Conservation (phyloP, 495 filamentous ascomycete species). For the Xylaria longipes region DNA sequence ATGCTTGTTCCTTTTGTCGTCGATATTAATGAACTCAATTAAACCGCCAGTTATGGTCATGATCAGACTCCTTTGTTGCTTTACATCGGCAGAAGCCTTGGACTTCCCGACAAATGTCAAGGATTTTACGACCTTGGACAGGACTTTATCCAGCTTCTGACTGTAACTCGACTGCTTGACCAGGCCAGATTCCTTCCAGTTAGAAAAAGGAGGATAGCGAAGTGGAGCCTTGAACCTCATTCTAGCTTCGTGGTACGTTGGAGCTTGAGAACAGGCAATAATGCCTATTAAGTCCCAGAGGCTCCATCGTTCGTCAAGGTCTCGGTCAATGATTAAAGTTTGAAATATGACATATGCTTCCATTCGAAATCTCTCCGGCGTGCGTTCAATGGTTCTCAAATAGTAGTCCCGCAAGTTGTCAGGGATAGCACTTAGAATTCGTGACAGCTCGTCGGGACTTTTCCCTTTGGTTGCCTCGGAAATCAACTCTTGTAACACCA, state of each 20-base stretch:
- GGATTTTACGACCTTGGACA: background rate
- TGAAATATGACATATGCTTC: slow-evolving; percentile 25
- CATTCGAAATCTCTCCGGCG: slow-evolving; percentile 18
- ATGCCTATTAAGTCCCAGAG: background rate
- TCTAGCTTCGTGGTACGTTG: slow-evolving; percentile 5
- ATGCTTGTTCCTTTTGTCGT: background rate
- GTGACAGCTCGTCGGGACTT: background rate
- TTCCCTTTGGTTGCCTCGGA: background rate
- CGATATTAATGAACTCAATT: background rate
- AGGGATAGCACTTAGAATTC: slow-evolving; percentile 20
- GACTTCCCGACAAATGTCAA: too few species aligned
- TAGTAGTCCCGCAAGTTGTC: slow-evolving; percentile 25
- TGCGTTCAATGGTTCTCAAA: slow-evolving; percentile 12
- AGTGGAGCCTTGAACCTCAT: background rate
- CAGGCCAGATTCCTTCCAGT: too few species aligned
- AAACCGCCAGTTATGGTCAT: background rate
- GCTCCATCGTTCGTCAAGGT: background rate
- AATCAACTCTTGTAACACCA: slow-evolving; percentile 23
- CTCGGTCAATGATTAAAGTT: background rate
- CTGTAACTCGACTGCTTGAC: background rate
- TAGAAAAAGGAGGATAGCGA: too few species aligned
- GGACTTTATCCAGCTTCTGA: background rate
- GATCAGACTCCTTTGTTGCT: background rate
- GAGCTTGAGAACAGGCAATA: slow-evolving; percentile 21
- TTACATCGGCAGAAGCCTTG: background rate